phyloP scores from a whole-genome alignment of 129 eudicot genomes.

The Tanacetum coccineum region DNA sequence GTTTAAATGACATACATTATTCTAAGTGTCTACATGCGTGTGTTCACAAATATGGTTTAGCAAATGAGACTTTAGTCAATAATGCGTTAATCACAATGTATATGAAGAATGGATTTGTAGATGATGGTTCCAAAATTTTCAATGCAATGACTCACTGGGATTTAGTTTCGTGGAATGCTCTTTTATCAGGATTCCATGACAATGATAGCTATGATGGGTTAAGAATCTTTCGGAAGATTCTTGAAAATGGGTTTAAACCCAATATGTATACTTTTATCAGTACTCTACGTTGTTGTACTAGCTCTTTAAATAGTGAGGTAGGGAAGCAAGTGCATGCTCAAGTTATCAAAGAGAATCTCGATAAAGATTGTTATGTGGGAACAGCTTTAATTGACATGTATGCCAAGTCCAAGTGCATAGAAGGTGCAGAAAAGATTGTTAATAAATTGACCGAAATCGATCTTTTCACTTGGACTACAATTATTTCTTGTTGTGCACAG shows the following conservation, averaged over 20 bases:
- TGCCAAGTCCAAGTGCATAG: conserved; percentile 30
- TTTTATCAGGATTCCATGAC: conserved; percentile 45
- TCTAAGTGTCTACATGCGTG: conserved; percentile 37
- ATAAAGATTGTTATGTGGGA: conserved; percentile 36
- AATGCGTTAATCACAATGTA: conserved; percentile 45
- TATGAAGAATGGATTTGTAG: conserved; percentile 27
- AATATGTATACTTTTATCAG: conserved; percentile 39
- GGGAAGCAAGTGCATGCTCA: conserved; percentile 43
- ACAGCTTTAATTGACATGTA: conserved; percentile 40
- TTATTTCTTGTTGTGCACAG: conserved; percentile 39
- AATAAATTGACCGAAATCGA: conserved; percentile 24
- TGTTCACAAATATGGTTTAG: conserved; percentile 40
- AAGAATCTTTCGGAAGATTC: conserved; percentile 30
- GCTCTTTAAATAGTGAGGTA: conserved; percentile 19
- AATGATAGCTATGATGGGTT: conserved; percentile 28
- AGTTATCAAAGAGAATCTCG: conserved; percentile 29
- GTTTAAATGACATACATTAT: conserved; percentile 27
- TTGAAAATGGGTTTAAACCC: conserved; percentile 41
- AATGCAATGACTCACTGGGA: conserved; percentile 28
- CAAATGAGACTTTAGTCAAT: conserved; percentile 31
- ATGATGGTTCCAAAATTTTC: conserved; percentile 34
- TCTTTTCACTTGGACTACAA: conserved; percentile 42
- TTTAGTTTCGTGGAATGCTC: conserved; percentile 44
- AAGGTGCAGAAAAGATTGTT: conserved; percentile 34
- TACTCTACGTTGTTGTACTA: conserved; percentile 35